These are phyloP conservation scores for Diaporthe australafricana DNA, from an alignment of 2,329 filamentous ascomycete genomes.

Conservation along the genomic window DNA sequence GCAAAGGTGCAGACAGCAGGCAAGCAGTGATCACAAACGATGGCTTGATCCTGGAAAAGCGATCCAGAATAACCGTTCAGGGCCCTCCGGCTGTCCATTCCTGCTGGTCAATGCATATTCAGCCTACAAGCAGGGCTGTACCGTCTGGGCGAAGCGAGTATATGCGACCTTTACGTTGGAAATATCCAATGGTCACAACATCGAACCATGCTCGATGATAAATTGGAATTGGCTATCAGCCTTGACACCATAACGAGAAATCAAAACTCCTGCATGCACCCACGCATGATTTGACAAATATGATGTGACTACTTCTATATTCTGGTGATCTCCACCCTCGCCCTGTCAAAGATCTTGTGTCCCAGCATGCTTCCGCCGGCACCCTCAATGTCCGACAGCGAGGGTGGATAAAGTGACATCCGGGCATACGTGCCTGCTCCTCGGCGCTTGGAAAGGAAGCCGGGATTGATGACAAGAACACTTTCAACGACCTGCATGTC, in stretches of 20 bases:
- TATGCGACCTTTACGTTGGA: background rate
- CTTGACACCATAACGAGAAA: conserved; percentile 34
- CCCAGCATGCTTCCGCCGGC: conserved; percentile 68
- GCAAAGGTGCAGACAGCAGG: background rate
- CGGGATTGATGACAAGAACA: conserved; percentile 91
- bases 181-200: background rate
- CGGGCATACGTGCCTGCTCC: conserved; percentile 88
- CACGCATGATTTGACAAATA: background rate
- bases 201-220: background rate
- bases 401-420: conserved; percentile 78
- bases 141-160: background rate
- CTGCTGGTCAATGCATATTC: background rate
- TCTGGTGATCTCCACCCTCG: conserved; percentile 86
- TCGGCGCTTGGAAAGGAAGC: conserved; percentile 84
- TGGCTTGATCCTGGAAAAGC: background rate
- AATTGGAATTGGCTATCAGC: background rate
- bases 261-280: conserved; percentile 34
- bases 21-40: background rate
- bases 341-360: conserved; percentile 84
- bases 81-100: background rate
- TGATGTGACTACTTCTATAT: conserved; percentile 62
- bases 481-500: conserved; percentile 82
- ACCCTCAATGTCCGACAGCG: conserved; percentile 67
- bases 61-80: background rate
- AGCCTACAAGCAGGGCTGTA: background rate